These are phyloP conservation scores for Ganoderma resinaceum DNA, from an alignment of 1,284 basidiomycete species.

Conservation along the genomic window DNA sequence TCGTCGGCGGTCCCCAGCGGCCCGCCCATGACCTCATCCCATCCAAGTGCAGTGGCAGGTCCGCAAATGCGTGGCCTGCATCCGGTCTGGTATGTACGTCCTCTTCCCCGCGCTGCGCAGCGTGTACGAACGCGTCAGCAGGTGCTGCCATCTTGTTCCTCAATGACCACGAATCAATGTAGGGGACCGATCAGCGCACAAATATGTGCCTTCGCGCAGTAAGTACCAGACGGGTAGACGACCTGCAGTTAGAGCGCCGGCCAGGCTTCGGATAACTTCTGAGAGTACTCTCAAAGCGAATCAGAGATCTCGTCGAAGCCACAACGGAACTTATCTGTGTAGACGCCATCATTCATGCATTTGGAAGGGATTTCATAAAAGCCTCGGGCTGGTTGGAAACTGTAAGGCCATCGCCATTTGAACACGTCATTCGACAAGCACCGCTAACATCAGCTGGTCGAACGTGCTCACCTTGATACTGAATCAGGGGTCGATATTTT, in stretches of 20 bases:
- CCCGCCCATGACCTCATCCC: not conserved
- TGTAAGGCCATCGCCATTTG: not conserved
- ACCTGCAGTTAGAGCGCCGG: not conserved
- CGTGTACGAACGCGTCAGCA: not conserved
- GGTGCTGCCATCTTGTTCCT: not conserved
- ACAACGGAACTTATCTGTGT: not conserved
- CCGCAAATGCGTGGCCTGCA: not conserved
- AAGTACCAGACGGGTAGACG: not conserved
- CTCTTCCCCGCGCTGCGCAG: not conserved
- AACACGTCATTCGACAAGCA: not conserved
- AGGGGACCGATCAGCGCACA: not conserved
- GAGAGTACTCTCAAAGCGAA: not conserved
- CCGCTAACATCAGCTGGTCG: not conserved
- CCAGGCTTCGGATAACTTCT: not conserved
- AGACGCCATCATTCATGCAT: not conserved
- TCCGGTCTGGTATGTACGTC: not conserved
- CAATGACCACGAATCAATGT: not conserved
- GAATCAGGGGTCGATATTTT: not conserved
- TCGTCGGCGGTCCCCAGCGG: slow-evolving; percentile 3
- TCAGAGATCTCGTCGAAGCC: not conserved
- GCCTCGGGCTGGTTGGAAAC: not conserved
- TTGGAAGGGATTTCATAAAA: not conserved
- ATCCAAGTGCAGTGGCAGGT: not conserved
- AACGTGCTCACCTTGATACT: not conserved
- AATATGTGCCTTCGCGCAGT: not conserved